Conservation (phyloP, 306 rosid species). For the Acacia confusa region DNA sequence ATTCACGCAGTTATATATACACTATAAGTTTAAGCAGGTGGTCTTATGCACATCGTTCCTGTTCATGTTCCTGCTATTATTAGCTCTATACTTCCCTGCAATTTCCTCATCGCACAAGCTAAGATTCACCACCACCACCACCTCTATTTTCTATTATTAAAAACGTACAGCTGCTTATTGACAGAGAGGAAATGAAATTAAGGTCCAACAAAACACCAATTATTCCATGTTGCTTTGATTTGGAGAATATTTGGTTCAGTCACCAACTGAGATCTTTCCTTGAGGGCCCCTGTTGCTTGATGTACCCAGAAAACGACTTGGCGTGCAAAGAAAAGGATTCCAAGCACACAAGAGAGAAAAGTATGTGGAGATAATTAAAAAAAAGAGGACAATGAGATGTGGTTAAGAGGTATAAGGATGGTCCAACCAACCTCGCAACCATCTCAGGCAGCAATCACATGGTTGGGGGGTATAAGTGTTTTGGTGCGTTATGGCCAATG, state of each 20-base stretch:
- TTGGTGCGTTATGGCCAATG: conserved; percentile 4
- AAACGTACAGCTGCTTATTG: not conserved
- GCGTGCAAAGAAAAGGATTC: not conserved
- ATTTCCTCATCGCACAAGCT: not conserved
- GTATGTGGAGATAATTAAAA: not conserved
- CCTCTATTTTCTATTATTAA: not conserved
- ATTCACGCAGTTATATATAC: not conserved
- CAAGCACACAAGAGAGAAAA: not conserved
- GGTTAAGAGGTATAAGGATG: conserved; percentile 29
- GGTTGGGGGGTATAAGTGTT: conserved; percentile 29
- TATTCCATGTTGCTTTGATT: not conserved
- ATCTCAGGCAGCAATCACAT: conserved; percentile 38
- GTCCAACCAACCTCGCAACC: conserved; percentile 42
- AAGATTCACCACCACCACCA: conserved; percentile 24
- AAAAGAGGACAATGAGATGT: not conserved
- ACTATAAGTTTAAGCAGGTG: not conserved
- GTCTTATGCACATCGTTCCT: not conserved
- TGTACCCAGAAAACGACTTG: not conserved
- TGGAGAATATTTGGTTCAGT: not conserved
- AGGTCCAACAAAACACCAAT: conserved; percentile 17
- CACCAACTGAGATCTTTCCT: conserved; percentile 12
- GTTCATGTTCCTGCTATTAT: not conserved
- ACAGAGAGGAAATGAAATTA: conserved; percentile 7
- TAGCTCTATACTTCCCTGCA: conserved; percentile 13
- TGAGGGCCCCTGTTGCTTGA: not conserved